Evolutionary conservation across 495 filamentous ascomycete species (phyloP), one percentile per base, ranked within the genome.

Genomic region (Neurospora sp.): DNA sequence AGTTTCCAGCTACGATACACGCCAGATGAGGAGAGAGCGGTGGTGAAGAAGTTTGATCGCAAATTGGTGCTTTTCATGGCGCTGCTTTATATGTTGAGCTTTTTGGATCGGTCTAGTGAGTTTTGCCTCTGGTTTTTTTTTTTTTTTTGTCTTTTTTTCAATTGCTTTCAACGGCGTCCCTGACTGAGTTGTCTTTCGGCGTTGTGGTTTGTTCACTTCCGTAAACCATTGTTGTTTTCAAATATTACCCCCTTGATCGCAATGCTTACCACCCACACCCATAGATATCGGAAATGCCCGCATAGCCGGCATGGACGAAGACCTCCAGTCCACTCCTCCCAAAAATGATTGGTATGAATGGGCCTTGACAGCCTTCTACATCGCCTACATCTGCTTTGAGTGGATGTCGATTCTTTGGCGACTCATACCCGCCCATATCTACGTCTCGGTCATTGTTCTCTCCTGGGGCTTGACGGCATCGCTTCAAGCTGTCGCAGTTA

Each of bases 261-360:
- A 35, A 69, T 39, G 46, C 70, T 73, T 27, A 74, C 70, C 18
- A 44, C 11, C 4, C 27, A 10, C 44, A 39, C 1, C 38, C 38
- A 16, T 74, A 93, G 91, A 94, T 80, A 93, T 94, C 73, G 91
- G 91, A 73, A 94, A 94, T 80, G 92, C 92, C 10, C 89, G 86
- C 72, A 90, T 95, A 53, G 91, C 92, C 18, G 92, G 91, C 46
- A 84, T 95, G 69, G 85, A 87, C 59, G 81, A 87, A 8, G 92
- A 94, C 81, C 81, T 95, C 4, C 78, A 83, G 83, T 40, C 84
- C 87, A 11, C 83, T 80, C 76, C 90, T 0, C 85, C 86, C 0
- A 90, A 90, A 74, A 92, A 92, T 71, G 89, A 90, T 74, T 89
- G 87, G 46, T 96, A 94, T 80, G 90, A 91, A 72, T 95, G 91